Conservation (phyloP, 352 stramenopile species). For the Pythium brassicae region DNA sequence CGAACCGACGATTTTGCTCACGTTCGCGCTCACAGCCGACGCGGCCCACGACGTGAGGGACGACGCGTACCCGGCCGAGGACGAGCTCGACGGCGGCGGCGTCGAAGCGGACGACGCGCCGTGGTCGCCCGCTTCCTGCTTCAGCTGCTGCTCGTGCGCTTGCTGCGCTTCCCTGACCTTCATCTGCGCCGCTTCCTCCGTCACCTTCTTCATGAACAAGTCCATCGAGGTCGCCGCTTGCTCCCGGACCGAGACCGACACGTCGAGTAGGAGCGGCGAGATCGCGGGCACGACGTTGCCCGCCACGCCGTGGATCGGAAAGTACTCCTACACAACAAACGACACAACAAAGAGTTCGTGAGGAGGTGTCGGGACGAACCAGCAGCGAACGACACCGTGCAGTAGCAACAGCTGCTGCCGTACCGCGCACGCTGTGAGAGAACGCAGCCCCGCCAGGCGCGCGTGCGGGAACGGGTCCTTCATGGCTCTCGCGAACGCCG, state of each 20-base stretch:
- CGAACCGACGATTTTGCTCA: constrained; percentile 59
- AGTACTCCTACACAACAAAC: constrained; percentile 42
- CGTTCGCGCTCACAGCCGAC: constrained; percentile 60
- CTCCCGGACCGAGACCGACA: constrained; percentile 73
- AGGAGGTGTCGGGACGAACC: neutral
- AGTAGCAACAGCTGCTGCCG: neutral
- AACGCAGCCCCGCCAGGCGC: constrained; percentile 79
- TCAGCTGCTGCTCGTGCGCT: constrained; percentile 53
- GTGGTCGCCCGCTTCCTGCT: constrained; percentile 23
- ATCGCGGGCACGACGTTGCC: constrained; percentile 74
- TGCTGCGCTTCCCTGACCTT: constrained; percentile 72
- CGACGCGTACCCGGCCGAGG: constrained; percentile 41
- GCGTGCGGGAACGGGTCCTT: constrained; percentile 88
- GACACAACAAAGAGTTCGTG: neutral
- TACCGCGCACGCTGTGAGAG: constrained; percentile 76
- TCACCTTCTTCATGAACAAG: constrained; percentile 80
- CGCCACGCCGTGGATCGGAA: constrained; percentile 65
- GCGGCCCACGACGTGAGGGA: constrained; percentile 75
- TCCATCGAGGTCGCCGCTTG: constrained; percentile 72
- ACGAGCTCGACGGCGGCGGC: constrained; percentile 21
- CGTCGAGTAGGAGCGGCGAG: constrained; percentile 71
- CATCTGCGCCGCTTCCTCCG: constrained; percentile 73
- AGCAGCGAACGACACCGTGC: neutral
- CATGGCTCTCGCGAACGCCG: constrained; percentile 79
- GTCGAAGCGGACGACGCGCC: constrained; percentile 13